A percentile compares a stretch with the other conserved stretches of the same genome.
phyloP scores from a whole-genome alignment of 352 stramenopile genomes.

The Lagenidium sp. region DNA sequence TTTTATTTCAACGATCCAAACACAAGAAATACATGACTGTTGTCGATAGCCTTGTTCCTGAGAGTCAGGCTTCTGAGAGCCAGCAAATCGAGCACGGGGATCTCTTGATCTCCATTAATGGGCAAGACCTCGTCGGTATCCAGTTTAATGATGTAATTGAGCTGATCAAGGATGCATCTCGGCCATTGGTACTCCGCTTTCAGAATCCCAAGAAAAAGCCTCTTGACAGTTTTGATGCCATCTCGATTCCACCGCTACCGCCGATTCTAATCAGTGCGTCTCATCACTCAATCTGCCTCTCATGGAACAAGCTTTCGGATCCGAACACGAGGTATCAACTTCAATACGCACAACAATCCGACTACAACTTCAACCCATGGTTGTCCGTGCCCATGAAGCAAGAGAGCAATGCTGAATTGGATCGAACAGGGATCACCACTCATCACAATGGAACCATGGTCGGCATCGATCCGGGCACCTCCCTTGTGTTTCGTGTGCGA shows the following conservation, averaged over 20 bases:
- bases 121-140: conserved; percentile 44
- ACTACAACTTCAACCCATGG: conserved; percentile 31
- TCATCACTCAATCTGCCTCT: conserved; percentile 26
- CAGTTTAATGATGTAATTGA: conserved; percentile 71
- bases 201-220: conserved; percentile 41
- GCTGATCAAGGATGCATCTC: conserved; percentile 55
- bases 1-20: conserved; percentile 67
- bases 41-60: conserved; percentile 74
- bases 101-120: conserved; percentile 69
- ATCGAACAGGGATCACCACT: conserved; percentile 9
- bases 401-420: conserved; percentile 7
- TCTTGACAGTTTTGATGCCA: conserved; percentile 39
- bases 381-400: conserved; percentile 24
- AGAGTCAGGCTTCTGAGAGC: conserved; percentile 67
- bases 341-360: conserved; percentile 29
- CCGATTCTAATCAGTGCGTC: conserved; percentile 49
- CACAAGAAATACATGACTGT: conserved; percentile 65
- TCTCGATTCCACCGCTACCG: conserved; percentile 44
- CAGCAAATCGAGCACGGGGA: conserved; percentile 61
- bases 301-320: conserved; percentile 20
- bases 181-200: conserved; percentile 63
- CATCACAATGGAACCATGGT: conserved; percentile 24
- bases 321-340: conserved; percentile 23
- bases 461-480: conserved; percentile 22
- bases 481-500: conserved; percentile 25